Evolutionary conservation across 2,329 filamentous ascomycete genomes (phyloP), one percentile per base, ranked within the genome.

Genomic region (Stachybotrys elegans): DNA sequence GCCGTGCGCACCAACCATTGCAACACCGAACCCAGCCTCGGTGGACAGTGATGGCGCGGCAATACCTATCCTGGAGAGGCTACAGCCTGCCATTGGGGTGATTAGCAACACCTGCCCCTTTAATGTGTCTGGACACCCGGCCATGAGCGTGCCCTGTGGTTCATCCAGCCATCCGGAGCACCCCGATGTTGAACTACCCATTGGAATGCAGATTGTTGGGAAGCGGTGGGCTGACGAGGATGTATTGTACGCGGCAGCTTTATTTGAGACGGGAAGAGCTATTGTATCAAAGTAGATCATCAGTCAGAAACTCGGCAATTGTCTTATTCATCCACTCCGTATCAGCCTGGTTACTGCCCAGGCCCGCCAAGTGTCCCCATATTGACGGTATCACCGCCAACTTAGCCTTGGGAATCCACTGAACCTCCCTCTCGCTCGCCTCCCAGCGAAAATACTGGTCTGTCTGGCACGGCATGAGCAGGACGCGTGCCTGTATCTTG

Each of bases 401-500:
- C 4, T 44, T 51, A 3, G 54, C 63, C 19, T 55, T 48, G 17
- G 53, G 51, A 23, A 68, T 48, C 36, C 39, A 47, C 16, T 47
- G 44, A 2, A 58, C 44, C 52, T 67, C 65, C n/a, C 47, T 54
- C 47, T 63, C 56, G n/a, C 53, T 59, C 29, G 61, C 62, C 34
- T 56, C 56, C 44, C 48, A 55, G 6, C 79, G 73, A 51, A 86
- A 86, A 55, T 86, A 86, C 32, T 86, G 70, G 57, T 86, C 83
- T 0, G 81, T 85, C 55, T 76, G 73, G 21, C 67, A 66, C 0
- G 82, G 83, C 46, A 86, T 61, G 3, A 86, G 75, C 47, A 86
- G 57, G 0, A 78, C 75, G 48, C 76, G 82, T 1, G 81, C 77
- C 59, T 77, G 79, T 55, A 86, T 83, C 2, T 66, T 71, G 39